phyloP scores from a whole-genome alignment of 2,329 filamentous ascomycete species.

The Cercospora janseana region DNA sequence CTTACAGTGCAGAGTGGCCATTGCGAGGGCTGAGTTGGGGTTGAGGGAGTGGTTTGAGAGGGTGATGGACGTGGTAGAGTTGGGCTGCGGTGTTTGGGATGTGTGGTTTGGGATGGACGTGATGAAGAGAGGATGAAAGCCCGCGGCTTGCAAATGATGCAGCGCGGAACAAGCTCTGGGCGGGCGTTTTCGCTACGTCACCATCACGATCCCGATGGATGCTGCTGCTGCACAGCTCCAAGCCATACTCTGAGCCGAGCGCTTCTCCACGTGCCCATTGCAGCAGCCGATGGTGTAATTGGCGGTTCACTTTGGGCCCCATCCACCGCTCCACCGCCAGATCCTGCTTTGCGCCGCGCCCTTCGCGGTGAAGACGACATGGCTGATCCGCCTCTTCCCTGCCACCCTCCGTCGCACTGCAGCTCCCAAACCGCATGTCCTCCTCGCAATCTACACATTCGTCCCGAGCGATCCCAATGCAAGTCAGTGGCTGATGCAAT shows the following conservation, averaged over 20 bases:
- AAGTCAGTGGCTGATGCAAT: no score
- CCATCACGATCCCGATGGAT: background rate
- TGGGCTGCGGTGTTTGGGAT: background rate
- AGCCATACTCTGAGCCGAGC: background rate
- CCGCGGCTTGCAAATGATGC: background rate
- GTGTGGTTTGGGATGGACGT: background rate
- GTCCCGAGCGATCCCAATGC: no score
- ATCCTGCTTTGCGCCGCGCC: no score
- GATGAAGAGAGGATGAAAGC: constrained; percentile 3
- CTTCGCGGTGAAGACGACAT: no score
- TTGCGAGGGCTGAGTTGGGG: constrained; percentile 2
- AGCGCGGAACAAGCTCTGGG: background rate
- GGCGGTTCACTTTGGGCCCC: no score
- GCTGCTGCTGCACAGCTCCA: background rate
- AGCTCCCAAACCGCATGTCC: no score
- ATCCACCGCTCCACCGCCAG: no score
- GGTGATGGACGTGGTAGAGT: background rate
- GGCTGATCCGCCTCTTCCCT: no score
- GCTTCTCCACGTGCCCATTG: background rate
- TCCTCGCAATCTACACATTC: no score
- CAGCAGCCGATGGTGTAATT: no score
- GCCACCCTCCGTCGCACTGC: no score
- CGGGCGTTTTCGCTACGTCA: background rate
- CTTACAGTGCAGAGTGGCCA: constrained; percentile 11
- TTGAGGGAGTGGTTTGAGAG: background rate